These are phyloP conservation scores for Aspergillus melleus DNA, from an alignment of 2,329 filamentous ascomycete genomes.

Conservation along the genomic window DNA sequence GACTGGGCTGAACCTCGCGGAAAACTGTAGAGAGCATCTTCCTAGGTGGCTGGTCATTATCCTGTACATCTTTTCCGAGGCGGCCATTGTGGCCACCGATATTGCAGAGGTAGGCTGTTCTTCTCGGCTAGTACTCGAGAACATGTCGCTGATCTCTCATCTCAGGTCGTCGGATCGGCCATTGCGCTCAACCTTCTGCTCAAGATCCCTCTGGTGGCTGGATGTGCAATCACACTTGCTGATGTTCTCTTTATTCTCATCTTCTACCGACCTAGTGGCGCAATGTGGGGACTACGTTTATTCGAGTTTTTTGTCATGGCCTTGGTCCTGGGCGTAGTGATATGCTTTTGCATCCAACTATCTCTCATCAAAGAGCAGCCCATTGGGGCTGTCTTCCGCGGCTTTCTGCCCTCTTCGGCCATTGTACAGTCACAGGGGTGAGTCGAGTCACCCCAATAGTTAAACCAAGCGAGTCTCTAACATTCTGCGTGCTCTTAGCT, in stretches of 20 bases:
- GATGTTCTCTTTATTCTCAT: constrained; percentile 59
- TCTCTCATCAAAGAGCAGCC: constrained; percentile 52
- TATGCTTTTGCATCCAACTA: constrained; percentile 59
- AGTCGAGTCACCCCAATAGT: constrained; percentile 13
- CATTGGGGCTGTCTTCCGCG: constrained; percentile 54
- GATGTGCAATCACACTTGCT: constrained; percentile 57
- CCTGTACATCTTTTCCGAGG: constrained; percentile 64
- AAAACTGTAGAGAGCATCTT: constrained; percentile 65
- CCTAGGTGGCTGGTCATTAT: constrained; percentile 64
- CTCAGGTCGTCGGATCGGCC: constrained; percentile 57
- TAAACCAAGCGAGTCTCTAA: not conserved
- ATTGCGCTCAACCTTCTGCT: constrained; percentile 58
- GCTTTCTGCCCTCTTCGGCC: constrained; percentile 56
- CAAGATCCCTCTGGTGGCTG: constrained; percentile 55
- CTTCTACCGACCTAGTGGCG: constrained; percentile 55
- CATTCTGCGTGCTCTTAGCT: constrained; percentile 25
- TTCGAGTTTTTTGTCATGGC: constrained; percentile 58
- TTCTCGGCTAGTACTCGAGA: not conserved
- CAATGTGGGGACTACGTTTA: constrained; percentile 52
- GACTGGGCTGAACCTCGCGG: constrained; percentile 65
- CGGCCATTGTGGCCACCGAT: constrained; percentile 70
- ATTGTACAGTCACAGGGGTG: constrained; percentile 54
- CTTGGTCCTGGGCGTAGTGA: constrained; percentile 56
- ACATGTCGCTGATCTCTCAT: not conserved
- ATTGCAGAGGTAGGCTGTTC: constrained; percentile 59